Base-by-base conservation (phyloP, 306 rosid species). In the Pachyrhizus erosus region DNA sequence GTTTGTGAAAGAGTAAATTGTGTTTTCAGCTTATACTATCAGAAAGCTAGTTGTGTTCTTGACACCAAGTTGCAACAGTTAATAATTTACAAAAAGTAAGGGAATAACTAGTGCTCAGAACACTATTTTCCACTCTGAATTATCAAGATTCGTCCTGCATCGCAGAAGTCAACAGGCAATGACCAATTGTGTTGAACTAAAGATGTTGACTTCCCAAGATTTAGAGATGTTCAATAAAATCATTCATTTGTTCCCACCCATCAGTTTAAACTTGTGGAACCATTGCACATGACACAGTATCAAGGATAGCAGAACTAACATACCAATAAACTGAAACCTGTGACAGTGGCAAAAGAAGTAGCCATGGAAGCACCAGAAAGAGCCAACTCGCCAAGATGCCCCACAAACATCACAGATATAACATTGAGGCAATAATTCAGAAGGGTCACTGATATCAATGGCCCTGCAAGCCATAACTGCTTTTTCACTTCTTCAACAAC, bases 331-430 rank as follows among this genome's bases (percentile, higher is more conserved):
- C 88, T 92, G 76, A 87, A 88, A 82, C 98, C 98, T 5, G 98
- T 92, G 40, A 94, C 94, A 0, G 92, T 20, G 1, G 94, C 87
- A 70, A 94, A 92, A 62, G 98, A 92, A 76, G 91, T 84, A 9
- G 95, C 98, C 94, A 94, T 89, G 29, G 97, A 87, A 83, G 98
- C 94, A 66, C 97, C 95, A 1, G 98, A 83, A 29, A 89, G 92
- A 52, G 94, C 2, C 49, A 92, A 40, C 29, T 93, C 92, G 0
- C 97, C 97, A 9, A 93, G 95, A 86, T 90, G 98, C 11, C 97
- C 97, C 0, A 90, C 94, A 70, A 87, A 94, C 98, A 92, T 94
- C 5, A 94, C 75, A 5, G 98, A 90, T 42, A 94, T 89, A 31
- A 90, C 42, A 82, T 64, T 91, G 0, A 88, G 62, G 75, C 89